These are phyloP conservation scores for Russula sp. DNA, from an alignment of 768 basidiomycete genomes.

Conservation along the genomic window DNA sequence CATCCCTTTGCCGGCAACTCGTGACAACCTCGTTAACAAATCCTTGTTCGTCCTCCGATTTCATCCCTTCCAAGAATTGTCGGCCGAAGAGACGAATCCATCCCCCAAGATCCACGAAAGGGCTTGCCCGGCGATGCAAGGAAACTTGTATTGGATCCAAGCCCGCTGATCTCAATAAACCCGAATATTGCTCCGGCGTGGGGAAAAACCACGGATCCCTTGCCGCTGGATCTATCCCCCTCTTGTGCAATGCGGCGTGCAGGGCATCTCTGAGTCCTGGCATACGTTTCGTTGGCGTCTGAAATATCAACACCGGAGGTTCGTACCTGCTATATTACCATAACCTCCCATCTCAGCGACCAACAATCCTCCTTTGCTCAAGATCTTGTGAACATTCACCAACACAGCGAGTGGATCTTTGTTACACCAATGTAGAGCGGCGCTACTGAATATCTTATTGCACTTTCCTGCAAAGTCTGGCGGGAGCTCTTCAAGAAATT, in stretches of 20 bases:
- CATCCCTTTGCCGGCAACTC: slow-evolving; percentile 3
- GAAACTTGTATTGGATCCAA: slow-evolving; percentile 8
- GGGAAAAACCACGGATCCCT: slow-evolving; percentile 87
- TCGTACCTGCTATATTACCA: slow-evolving; percentile 58
- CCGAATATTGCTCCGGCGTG: slow-evolving; percentile 51
- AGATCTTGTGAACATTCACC: slow-evolving; percentile 45
- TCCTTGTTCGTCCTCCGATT: slow-evolving; percentile 1
- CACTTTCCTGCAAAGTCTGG: slow-evolving; percentile 36
- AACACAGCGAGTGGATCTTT: slow-evolving; percentile 59
- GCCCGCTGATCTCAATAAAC: slow-evolving; percentile 2
- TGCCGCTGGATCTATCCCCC: slow-evolving; percentile 49
- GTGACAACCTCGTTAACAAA: slow-evolving; percentile 10
- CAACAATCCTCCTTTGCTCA: slow-evolving; percentile 66
- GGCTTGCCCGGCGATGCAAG: slow-evolving; percentile 9
- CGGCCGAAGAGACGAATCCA: slow-evolving; percentile 17
- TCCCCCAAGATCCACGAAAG: slow-evolving; percentile 8
- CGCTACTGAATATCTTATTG: slow-evolving; percentile 76
- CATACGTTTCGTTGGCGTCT: not conserved
- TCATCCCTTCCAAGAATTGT: slow-evolving; percentile 10
- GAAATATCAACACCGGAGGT: slow-evolving; percentile 1
- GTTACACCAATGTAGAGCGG: slow-evolving; percentile 84
- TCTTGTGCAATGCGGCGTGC: slow-evolving; percentile 41
- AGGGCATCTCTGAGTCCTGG: slow-evolving; percentile 55
- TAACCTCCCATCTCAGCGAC: slow-evolving; percentile 75
- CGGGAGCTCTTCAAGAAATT: slow-evolving; percentile 20